Evolutionary conservation across 331 rosid genomes (phyloP).

Genomic region (Rhamnella rubrinervis): DNA sequence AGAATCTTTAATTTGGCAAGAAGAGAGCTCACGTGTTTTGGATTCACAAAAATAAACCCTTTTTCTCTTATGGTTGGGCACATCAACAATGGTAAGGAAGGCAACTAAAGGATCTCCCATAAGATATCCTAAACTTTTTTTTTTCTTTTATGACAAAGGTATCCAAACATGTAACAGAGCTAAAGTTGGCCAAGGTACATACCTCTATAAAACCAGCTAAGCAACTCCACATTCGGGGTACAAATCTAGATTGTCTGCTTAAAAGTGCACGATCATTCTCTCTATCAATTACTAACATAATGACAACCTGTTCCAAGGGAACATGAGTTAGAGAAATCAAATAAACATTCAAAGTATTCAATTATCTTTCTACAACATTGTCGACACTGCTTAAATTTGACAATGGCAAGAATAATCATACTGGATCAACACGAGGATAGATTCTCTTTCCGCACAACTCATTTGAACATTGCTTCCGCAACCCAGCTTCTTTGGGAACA

Average conservation of each 20-base stretch:
- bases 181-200: constrained; percentile 25
- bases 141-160: background rate
- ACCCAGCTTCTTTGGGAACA: constrained; percentile 72
- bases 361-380: background rate
- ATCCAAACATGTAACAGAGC: constrained; percentile 9
- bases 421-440: constrained; percentile 96
- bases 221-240: constrained; percentile 77
- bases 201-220: constrained; percentile 92
- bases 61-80: too few relatives aligned
- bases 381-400: background rate
- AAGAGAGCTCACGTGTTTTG: too few relatives aligned
- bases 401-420: constrained; percentile 28
- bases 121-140: too few relatives aligned
- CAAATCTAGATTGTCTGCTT: constrained; percentile 56
- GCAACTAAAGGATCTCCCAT: too few relatives aligned
- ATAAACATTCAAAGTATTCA: constrained; percentile 15
- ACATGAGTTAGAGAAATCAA: background rate
- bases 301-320: constrained; percentile 57
- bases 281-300: constrained; percentile 85
- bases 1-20: too few relatives aligned
- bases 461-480: constrained; percentile 75
- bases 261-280: constrained; percentile 76
- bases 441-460: constrained; percentile 69
- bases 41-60: too few relatives aligned
- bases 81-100: too few relatives aligned